Evolutionary conservation across 2,329 filamentous ascomycete species (phyloP).

Genomic region (Exophiala phaeomuriformis): DNA sequence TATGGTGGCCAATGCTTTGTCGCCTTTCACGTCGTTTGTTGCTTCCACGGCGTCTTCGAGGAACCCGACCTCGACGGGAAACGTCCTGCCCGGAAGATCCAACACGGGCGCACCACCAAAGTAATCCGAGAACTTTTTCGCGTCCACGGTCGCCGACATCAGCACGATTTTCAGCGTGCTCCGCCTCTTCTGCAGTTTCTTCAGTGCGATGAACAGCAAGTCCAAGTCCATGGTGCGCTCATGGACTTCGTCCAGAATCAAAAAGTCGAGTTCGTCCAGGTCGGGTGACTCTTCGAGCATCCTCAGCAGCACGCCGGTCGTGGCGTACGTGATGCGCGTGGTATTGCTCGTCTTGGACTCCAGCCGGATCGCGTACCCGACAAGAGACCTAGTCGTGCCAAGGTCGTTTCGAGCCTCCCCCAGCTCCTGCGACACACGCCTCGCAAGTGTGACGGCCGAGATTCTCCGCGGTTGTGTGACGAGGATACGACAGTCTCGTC

Average conservation of each 20-base stretch:
- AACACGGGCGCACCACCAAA: slow-evolving; percentile 73
- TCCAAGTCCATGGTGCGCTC: slow-evolving; percentile 95
- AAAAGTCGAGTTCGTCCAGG: slow-evolving; percentile 80
- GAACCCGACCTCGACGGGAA: slow-evolving; percentile 79
- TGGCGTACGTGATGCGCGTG: slow-evolving; percentile 79
- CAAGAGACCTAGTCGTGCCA: slow-evolving; percentile 72
- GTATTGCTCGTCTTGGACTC: slow-evolving; percentile 78
- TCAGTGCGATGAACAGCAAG: slow-evolving; percentile 85
- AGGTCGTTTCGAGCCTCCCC: slow-evolving; percentile 77
- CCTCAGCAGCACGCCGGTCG: slow-evolving; percentile 84
- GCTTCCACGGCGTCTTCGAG: slow-evolving; percentile 88
- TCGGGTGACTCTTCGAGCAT: slow-evolving; percentile 90
- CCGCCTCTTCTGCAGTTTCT: slow-evolving; percentile 67
- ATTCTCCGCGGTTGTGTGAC: slow-evolving; percentile 94
- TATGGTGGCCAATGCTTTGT: slow-evolving; percentile 25
- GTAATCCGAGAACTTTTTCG: slow-evolving; percentile 82
- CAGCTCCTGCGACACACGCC: slow-evolving; percentile 88
- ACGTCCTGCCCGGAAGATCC: slow-evolving; percentile 86
- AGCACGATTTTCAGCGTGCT: slow-evolving; percentile 85
- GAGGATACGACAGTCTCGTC: slow-evolving; percentile 81
- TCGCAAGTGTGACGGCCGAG: slow-evolving; percentile 87
- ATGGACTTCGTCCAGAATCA: slow-evolving; percentile 96
- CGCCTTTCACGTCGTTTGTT: slow-evolving; percentile 60
- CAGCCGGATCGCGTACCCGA: slow-evolving; percentile 89
- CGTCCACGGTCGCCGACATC: slow-evolving; percentile 97